Evolutionary conservation across 2,329 filamentous ascomycete genomes (phyloP), one percentile per base, ranked within the genome.

Genomic region (Botrytis pseudocinerea): DNA sequence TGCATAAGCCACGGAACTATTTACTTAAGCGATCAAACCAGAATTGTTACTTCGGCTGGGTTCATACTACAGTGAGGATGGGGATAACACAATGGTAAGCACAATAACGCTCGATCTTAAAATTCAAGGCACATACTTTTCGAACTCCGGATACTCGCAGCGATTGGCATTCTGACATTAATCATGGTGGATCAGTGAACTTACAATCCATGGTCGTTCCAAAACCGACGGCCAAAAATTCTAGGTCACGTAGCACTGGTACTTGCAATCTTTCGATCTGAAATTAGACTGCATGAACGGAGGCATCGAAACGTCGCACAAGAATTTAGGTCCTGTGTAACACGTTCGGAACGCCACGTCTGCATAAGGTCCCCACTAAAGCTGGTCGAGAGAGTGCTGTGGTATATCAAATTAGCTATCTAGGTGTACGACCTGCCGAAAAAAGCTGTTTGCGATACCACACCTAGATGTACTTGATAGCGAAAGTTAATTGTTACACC

Each of bases 1-100:
- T 63, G 68, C 20, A 70, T 70, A 70, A 46, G 40, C 32, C 46
- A 63, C n/a, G 40, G 44, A 48, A 63, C 28, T 28, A 38, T 44
- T 57, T 32, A 42, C 16, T 44, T 44, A 32, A 18, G 51, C 35
- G 35, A 69, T 44, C 35, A 57, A 69, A 64, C 35, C 38, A 38
- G 25, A 57, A 25, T 28, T 32, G 40, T 32, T 54, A 40, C 64
- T 51, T 48, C 35, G 22, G 18, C 16, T 68, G 40, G 18, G 54
- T 42, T 28, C 35, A 54, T 42, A 68, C 35, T 57, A 16, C 65
- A 28, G 20, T 40, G 12, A 48, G 28, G 44, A 32, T 10, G 51
- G 54, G 35, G 25, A 42, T 14, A 57, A 42, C 48, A 42, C 32
- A 16, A 69, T 32, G 38, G 48, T 32, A 48, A 65, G 63, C 44